These are phyloP conservation scores for Pleurotus citrinopileatus DNA, from an alignment of 768 basidiomycete species.

Conservation along the genomic window DNA sequence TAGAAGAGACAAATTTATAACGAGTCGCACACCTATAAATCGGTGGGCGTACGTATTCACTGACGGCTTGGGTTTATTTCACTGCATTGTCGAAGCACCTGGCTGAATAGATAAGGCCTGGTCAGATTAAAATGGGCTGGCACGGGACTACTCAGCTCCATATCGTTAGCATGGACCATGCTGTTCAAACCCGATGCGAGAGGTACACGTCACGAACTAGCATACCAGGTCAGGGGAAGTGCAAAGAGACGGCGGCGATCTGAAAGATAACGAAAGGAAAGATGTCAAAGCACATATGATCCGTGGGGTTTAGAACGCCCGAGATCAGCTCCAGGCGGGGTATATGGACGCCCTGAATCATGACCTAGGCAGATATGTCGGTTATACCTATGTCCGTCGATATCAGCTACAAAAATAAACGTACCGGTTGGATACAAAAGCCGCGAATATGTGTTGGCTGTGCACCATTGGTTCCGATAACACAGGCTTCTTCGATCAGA, in stretches of 20 bases:
- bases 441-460: no score
- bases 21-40: background rate
- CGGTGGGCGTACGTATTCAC: background rate
- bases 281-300: background rate
- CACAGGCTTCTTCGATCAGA: no score
- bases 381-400: no score
- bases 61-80: no score
- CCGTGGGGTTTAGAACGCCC: background rate
- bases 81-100: background rate
- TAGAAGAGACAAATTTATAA: background rate
- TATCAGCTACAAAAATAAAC: no score
- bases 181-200: background rate
- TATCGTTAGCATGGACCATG: background rate
- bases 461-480: no score
- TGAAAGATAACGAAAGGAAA: background rate
- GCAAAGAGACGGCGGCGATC: no score
- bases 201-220: no score
- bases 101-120: background rate
- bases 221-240: no score
- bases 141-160: background rate
- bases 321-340: background rate
- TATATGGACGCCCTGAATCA: no score
- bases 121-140: background rate
- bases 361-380: no score
- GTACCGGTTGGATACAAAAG: no score